Conservation (phyloP, 2,329 filamentous ascomycete species). For the Aspergillus quadricinctus region DNA sequence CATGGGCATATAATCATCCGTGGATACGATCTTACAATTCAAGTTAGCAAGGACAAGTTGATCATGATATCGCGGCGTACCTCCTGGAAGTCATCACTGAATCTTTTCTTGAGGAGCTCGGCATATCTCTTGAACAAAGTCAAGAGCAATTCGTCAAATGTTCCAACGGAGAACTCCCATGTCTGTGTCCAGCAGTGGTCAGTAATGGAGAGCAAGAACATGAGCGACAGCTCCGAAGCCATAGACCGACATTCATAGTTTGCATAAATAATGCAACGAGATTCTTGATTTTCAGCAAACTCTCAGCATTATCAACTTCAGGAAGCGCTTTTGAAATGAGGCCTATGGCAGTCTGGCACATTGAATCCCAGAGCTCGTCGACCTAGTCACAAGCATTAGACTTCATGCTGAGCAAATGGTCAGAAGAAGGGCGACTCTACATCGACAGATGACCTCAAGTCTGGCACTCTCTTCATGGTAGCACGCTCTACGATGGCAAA, state of each 20-base stretch:
- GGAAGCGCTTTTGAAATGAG: constrained; percentile 75
- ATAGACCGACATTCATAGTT: constrained; percentile 76
- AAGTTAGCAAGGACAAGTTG: constrained; percentile 7
- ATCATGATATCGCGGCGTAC: constrained; percentile 38
- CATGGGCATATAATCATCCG: constrained; percentile 99
- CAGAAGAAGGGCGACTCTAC: constrained; percentile 46
- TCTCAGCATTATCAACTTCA: constrained; percentile 81
- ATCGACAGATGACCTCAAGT: constrained; percentile 76
- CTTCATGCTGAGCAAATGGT: background rate
- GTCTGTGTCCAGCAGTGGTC: constrained; percentile 48
- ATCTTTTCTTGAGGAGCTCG: constrained; percentile 80
- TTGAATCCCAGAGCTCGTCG: constrained; percentile 98
- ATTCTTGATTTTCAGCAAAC: constrained; percentile 90
- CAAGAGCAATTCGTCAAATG: constrained; percentile 80
- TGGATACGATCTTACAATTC: constrained; percentile 59
- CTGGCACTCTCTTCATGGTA: constrained; percentile 81
- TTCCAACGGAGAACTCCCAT: constrained; percentile 81
- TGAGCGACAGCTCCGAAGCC: constrained; percentile 5
- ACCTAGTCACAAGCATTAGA: constrained; percentile 51
- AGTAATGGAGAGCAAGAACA: background rate
- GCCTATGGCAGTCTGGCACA: constrained; percentile 82
- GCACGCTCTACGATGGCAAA: constrained; percentile 96
- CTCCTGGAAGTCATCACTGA: constrained; percentile 95
- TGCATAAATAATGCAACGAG: constrained; percentile 92
- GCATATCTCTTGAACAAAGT: constrained; percentile 91